Percentiles rank a stretch among this genome's conserved stretches.
Conservation (phyloP, 202 grass and related monocot genomes). For the Alloteropsis angusta region DNA sequence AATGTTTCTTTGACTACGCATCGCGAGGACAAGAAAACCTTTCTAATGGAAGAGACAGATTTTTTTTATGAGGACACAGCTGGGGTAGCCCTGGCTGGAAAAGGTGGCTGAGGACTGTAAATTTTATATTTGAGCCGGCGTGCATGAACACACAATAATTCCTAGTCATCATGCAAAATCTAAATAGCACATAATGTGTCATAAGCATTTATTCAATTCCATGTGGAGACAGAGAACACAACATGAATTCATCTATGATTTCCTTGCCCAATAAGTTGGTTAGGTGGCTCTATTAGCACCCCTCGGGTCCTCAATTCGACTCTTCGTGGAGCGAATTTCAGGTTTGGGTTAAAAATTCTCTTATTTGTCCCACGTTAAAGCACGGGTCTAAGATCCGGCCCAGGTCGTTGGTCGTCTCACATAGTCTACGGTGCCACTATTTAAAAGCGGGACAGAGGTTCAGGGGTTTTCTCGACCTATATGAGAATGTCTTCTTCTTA, state of each 20-base stretch:
- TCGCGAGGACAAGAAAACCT: background rate
- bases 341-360: too few relatives aligned
- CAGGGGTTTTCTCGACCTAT: background rate
- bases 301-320: too few relatives aligned
- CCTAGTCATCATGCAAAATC: too few relatives aligned
- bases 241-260: too few relatives aligned
- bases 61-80: too few relatives aligned
- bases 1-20: background rate
- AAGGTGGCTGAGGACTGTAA: background rate
- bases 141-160: background rate
- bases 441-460: background rate
- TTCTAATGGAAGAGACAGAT: background rate
- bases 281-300: too few relatives aligned
- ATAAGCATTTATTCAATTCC: too few relatives aligned
- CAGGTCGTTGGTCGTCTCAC: background rate
- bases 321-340: too few relatives aligned
- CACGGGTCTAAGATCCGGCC: background rate
- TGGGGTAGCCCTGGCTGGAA: background rate
- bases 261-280: too few relatives aligned
- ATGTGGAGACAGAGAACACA: too few relatives aligned
- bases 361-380: background rate
- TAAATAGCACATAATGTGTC: too few relatives aligned
- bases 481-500: background rate
- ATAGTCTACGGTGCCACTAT: background rate
- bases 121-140: background rate